phyloP scores from a whole-genome alignment of 2,329 filamentous ascomycete species.

The Fusarium praegraminearum region DNA sequence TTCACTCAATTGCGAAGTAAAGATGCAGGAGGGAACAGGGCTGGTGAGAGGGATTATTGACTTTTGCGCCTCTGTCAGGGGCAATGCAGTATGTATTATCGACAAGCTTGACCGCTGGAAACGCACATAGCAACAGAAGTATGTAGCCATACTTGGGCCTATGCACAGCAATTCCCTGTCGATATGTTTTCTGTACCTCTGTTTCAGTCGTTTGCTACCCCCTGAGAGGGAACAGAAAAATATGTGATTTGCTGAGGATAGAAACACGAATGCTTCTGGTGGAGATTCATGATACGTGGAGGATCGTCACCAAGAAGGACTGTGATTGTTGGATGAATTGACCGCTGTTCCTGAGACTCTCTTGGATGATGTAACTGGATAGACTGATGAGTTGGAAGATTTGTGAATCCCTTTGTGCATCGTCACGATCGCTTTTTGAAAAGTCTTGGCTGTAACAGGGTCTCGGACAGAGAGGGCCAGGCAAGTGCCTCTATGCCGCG shows the following conservation, averaged over 20 bases:
- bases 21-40: conserved; percentile 37
- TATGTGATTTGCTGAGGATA: conserved; percentile 29
- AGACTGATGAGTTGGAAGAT: conserved; percentile 26
- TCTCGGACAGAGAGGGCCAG: conserved; percentile 28
- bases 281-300: conserved; percentile 36
- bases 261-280: conserved; percentile 30
- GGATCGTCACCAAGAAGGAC: conserved; percentile 25
- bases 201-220: background rate
- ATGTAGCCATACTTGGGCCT: background rate
- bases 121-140: background rate
- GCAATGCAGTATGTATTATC: background rate
- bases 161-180: background rate
- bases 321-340: conserved; percentile 17
- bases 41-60: conserved; percentile 35
- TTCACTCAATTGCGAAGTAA: conserved; percentile 11
- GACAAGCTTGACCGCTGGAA: background rate
- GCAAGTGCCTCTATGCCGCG: background rate
- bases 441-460: conserved; percentile 43
- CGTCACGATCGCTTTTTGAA: conserved; percentile 39
- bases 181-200: background rate
- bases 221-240: background rate
- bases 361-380: conserved; percentile 30
- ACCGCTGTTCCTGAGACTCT: conserved; percentile 29
- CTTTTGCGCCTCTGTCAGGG: conserved; percentile 20
- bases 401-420: conserved; percentile 26